phyloP scores from a whole-genome alignment of 2,329 filamentous ascomycete species.

The Fusarium tupiense region DNA sequence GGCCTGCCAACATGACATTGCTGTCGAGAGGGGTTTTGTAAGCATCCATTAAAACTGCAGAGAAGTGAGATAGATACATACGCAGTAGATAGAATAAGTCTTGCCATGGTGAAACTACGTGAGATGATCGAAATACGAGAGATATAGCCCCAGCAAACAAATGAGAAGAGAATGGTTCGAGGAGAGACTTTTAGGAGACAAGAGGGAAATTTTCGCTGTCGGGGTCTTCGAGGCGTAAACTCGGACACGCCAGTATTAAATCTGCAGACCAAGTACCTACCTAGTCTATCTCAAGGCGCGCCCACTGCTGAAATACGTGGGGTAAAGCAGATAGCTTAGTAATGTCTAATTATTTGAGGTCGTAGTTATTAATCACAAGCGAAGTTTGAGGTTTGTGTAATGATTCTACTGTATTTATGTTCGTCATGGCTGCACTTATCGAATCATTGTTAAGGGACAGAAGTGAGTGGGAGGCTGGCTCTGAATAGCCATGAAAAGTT shows the following conservation, averaged over 20 bases:
- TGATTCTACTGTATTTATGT: background rate
- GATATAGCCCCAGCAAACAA: background rate
- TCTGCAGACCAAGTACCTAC: constrained; percentile 27
- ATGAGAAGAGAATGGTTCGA: background rate
- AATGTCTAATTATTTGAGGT: constrained; percentile 4
- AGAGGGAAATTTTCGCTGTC: constrained; percentile 37
- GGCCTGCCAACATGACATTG: constrained; percentile 87
- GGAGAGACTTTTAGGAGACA: constrained; percentile 13
- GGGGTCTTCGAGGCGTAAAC: constrained; percentile 37
- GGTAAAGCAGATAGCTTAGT: constrained; percentile 29
- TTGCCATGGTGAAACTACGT: constrained; percentile 65
- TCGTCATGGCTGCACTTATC: background rate
- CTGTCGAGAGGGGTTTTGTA: constrained; percentile 49
- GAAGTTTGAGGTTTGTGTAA: constrained; percentile 1
- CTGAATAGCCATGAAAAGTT: background rate
- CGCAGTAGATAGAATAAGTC: constrained; percentile 87
- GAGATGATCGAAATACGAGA: background rate
- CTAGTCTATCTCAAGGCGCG: constrained; percentile 34
- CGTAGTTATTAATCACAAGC: background rate
- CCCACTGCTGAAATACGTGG: constrained; percentile 19
- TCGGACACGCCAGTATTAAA: constrained; percentile 31
- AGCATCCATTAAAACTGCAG: constrained; percentile 20
- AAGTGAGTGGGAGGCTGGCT: background rate
- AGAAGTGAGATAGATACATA: constrained; percentile 56
- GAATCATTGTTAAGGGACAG: background rate